These are phyloP conservation scores for Puya raimondii DNA, from an alignment of 176 grass and related monocot genomes.

Conservation along the genomic window DNA sequence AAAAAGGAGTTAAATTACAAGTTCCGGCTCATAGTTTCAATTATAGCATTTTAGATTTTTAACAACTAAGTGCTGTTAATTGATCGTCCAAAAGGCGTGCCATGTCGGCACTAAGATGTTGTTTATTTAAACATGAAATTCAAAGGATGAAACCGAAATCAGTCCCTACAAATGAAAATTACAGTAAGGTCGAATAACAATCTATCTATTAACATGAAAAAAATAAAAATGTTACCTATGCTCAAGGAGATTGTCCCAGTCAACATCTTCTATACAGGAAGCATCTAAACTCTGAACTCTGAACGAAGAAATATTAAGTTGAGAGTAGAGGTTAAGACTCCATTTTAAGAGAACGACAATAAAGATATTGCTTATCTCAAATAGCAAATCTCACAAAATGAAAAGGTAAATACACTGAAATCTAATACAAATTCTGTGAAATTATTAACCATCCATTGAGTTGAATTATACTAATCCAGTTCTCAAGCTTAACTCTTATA, in stretches of 20 bases:
- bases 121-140: no score
- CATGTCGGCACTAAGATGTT: no score
- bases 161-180: conserved; percentile 8
- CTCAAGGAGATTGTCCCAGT: conserved; percentile 78
- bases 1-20: background rate
- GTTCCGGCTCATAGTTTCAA: background rate
- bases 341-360: background rate
- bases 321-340: background rate
- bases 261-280: conserved; percentile 70
- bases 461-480: background rate
- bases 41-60: no score
- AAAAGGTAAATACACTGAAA: background rate
- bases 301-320: background rate
- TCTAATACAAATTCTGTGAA: background rate
- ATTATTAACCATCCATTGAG: background rate
- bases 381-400: background rate
- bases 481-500: no score
- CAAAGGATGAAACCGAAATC: background rate
- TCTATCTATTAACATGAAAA: conserved; percentile 1
- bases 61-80: no score
- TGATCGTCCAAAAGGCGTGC: no score
- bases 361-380: background rate
- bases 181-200: background rate
- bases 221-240: conserved; percentile 37
- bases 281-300: conserved; percentile 58